Base-by-base conservation (phyloP, 176 grass and related monocot species). In the Eragrostis curvula region DNA sequence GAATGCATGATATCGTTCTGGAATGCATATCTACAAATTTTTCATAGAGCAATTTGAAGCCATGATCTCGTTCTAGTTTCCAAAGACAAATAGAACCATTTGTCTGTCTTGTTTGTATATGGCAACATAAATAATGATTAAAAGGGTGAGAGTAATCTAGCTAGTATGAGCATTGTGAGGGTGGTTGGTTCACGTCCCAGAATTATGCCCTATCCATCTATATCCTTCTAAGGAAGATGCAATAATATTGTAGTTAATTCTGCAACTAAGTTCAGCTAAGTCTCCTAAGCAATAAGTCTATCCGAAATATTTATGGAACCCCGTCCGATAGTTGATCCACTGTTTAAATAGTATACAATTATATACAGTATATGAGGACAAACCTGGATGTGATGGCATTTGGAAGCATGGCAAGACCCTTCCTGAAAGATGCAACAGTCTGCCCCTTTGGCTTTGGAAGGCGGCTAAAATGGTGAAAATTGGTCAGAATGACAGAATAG, bases 381-480 rank as follows among this genome's bases (percentile, higher is more conserved):
- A 81, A 99, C 97, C 87, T 94, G 48, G 97, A 96, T 62, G 87
- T 87, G 46, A 99, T 96, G 24, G 91, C 91, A 92, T 94, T 87
- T 39, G 97, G 97, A 55, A 99, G 89, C 91, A 91, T 94, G 24
- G 84, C 73, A 44, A 99, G 93, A 44, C 97, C 97, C 78, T 96
- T 99, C 79, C 83, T 87, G 79, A 96, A 99, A 66, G 97, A 99
- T 79, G 89, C 97, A 76, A 99, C 89, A n/a, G 93, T 96, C 83
- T 99, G 97, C 17, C 97, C 97, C 73, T 96, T 99, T 30, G 91
- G 93, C 74, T 86, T 87, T 0, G 93, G 93, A 80, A 99, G 87
- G 27, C 80, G 87, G 48, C 91, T 99, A 71, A 79, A 73, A 23
- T 44, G 50, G 49, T 58, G 23, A 68, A 61, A 73, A 73, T 10